Evolutionary conservation across 805 yeast genomes (phyloP), one percentile per base, ranked within the genome.

Genomic region (Wickerhamomyces sydowiorum): DNA sequence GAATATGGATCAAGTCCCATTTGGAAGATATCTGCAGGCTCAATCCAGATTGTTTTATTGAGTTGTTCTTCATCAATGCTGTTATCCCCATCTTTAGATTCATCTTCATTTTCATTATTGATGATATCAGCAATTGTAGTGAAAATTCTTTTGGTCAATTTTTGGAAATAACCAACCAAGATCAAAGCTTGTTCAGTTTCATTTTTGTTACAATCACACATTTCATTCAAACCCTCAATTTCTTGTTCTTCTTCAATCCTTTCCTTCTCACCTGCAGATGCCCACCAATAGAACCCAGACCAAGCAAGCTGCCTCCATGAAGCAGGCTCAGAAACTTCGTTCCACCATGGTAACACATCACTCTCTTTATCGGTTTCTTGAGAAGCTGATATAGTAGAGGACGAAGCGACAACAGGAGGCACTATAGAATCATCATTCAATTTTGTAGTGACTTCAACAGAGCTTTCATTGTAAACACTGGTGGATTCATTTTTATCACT

Each of bases 211-310:
- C 45, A 23, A 12, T 37, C 45, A 10, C 39, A 36, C 14, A 46
- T 24, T 4, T 48, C 54, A 7, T 49, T 51, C 14, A 61, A 48
- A 1, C 64, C 69, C 15, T 73, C 78, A 17, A 64, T 44, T 24
- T 62, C 67, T 28, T 58, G 61, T 32, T 71, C 73, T 23, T 64
- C 67, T 36, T 65, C 63, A 18, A 62, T 55, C 20, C 58, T 60
- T 14, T 67, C 65, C 32, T 72, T 69, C 45, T 80, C 84, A 8
- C 93, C 95, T 1, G 93, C 91, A 24, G 85, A 74, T 3, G 95
- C 95, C 88, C 91, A 86, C 93, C 93, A 86, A 18, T 84, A 65
- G 44, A 85, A 73, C 1, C 89, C 89, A 41, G 75, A 68, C 85
- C 86, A 80, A 1, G 80, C 65, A 32, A 74, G 65, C 50, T 78